Conservation (phyloP, 2,329 filamentous ascomycete genomes). For the Aspergillus sp. region DNA sequence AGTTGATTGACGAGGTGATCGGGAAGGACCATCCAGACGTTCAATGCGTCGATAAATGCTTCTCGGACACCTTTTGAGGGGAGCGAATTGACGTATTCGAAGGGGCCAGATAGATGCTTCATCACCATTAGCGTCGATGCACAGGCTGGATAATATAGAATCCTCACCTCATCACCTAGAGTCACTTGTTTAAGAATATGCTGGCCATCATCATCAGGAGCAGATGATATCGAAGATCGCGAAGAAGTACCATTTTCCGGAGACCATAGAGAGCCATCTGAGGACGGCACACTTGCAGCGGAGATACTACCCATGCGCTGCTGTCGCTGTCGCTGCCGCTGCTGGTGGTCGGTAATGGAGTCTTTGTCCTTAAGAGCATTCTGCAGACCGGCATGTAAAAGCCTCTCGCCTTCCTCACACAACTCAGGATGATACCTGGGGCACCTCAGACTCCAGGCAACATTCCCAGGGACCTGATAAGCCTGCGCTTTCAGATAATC, state of each 20-base stretch:
- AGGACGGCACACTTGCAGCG: neutral
- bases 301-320: neutral
- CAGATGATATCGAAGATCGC: neutral
- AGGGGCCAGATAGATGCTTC: slow-evolving; percentile 10
- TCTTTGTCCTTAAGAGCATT: too few species aligned
- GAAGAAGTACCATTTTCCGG: neutral
- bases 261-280: neutral
- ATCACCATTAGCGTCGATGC: neutral
- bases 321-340: neutral
- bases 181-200: neutral
- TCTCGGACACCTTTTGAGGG: slow-evolving; percentile 33
- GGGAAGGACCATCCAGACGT: slow-evolving; percentile 31
- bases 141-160: neutral
- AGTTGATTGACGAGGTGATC: slow-evolving; percentile 24
- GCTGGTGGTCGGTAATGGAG: too few species aligned
- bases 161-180: neutral
- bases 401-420: neutral
- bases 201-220: neutral
- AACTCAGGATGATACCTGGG: neutral
- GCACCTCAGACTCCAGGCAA: neutral
- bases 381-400: neutral
- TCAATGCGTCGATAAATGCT: slow-evolving; percentile 31
- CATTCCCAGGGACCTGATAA: neutral
- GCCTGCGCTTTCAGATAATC: neutral
- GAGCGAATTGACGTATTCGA: slow-evolving; percentile 26